phyloP scores from a whole-genome alignment of 2,329 filamentous ascomycete genomes.

The Botrytis pseudocinerea region DNA sequence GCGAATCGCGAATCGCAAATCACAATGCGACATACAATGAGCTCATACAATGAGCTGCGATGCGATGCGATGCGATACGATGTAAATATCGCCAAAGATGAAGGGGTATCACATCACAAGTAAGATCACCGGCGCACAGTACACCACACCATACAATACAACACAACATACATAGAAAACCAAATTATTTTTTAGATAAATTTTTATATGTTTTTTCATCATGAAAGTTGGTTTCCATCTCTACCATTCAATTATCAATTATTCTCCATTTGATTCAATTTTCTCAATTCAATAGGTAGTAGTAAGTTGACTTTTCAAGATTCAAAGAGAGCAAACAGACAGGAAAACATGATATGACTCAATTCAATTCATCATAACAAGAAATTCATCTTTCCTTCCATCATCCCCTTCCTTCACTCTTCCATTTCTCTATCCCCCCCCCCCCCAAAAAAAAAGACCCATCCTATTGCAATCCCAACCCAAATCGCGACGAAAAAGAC shows the following conservation, averaged over 20 bases:
- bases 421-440: constrained; percentile 2
- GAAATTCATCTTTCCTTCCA: not conserved
- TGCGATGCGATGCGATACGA: no score
- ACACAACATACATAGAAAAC: no score
- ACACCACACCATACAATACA: not conserved
- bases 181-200: not conserved
- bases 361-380: constrained; percentile 14
- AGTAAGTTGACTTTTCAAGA: not conserved
- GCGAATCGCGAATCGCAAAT: not conserved
- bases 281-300: not conserved
- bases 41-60: no score
- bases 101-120: not conserved
- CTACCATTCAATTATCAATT: not conserved
- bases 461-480: constrained; percentile 9
- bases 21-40: not conserved
- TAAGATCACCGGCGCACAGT: not conserved
- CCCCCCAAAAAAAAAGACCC: not conserved
- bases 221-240: not conserved
- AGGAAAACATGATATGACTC: constrained; percentile 1
- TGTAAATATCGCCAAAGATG: constrained; percentile 8
- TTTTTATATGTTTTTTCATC: not conserved
- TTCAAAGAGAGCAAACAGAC: not conserved
- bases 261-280: not conserved
- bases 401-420: not conserved
- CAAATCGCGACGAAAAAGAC: constrained; percentile 8